Percentiles rank a stretch among this genome's conserved stretches.
These are phyloP conservation scores for Primulina eburnea DNA, from an alignment of 257 asterid genomes.

Conservation along the genomic window DNA sequence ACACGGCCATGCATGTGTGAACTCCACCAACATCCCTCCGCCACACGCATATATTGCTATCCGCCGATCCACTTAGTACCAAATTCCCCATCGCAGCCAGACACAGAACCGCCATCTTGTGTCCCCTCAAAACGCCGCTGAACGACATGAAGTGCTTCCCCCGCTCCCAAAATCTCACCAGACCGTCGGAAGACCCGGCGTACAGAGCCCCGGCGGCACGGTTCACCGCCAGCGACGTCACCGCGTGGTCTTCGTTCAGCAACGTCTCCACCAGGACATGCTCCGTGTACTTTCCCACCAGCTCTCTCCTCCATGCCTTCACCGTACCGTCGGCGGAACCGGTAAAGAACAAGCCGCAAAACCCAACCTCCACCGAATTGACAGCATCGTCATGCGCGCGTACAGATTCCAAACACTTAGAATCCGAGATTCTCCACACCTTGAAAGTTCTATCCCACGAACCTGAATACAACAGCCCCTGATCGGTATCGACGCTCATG, in stretches of 20 bases:
- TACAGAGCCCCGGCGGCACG: constrained; percentile 41
- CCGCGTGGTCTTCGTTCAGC: constrained; percentile 38
- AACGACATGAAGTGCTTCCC: constrained; percentile 53
- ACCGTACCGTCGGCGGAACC: constrained; percentile 57
- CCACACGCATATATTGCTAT: constrained; percentile 85
- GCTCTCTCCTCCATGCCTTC: constrained; percentile 44
- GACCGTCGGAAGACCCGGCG: constrained; percentile 86
- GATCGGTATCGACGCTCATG: constrained; percentile 33
- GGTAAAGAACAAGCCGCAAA: constrained; percentile 41
- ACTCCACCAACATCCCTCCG: constrained; percentile 65
- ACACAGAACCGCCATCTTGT: constrained; percentile 84
- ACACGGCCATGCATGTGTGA: constrained; percentile 61
- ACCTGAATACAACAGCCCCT: constrained; percentile 40
- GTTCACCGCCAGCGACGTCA: constrained; percentile 35
- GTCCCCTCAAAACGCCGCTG: constrained; percentile 85
- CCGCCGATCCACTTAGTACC: constrained; percentile 89
- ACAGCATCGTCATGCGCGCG: constrained; percentile 42
- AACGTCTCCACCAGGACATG: constrained; percentile 34
- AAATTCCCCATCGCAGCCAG: constrained; percentile 58
- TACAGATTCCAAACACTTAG: constrained; percentile 42
- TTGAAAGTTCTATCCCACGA: constrained; percentile 52
- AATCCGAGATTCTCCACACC: constrained; percentile 46
- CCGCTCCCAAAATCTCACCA: constrained; percentile 77
- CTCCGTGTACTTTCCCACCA: constrained; percentile 29
- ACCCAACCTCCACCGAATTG: constrained; percentile 39